A percentile compares a stretch with the other conserved stretches of the same genome.
These are phyloP conservation scores for Mariannaea elegans DNA, from an alignment of 2,329 filamentous ascomycete genomes.

Conservation along the genomic window DNA sequence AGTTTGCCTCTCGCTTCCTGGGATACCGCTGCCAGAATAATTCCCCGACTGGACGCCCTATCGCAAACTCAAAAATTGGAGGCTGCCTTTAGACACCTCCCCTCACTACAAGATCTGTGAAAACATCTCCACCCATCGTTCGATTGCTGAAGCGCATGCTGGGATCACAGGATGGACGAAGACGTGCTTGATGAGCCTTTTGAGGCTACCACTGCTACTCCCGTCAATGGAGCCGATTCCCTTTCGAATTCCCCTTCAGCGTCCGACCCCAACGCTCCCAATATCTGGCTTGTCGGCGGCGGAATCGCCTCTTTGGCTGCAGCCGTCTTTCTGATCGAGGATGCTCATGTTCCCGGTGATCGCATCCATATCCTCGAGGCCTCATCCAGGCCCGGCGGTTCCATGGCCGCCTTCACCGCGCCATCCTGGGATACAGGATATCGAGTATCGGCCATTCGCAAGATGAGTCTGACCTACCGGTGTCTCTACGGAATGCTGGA, in stretches of 20 bases:
- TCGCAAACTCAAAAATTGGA: background rate
- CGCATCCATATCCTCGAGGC: conserved; percentile 41
- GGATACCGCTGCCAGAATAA: conserved; percentile 18
- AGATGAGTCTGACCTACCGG: conserved; percentile 38
- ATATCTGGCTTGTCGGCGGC: conserved; percentile 41
- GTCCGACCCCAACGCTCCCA: conserved; percentile 12
- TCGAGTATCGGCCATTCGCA: conserved; percentile 38
- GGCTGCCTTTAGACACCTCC: background rate
- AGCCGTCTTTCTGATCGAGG: conserved; percentile 37
- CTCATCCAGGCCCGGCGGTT: conserved; percentile 34
- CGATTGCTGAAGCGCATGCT: conserved; percentile 2
- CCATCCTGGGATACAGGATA: conserved; percentile 39
- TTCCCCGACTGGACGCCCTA: conserved; percentile 7
- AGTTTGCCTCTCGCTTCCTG: background rate
- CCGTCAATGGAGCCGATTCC: conserved; percentile 21
- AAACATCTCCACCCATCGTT: background rate
- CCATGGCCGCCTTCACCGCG: conserved; percentile 33
- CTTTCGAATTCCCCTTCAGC: background rate
- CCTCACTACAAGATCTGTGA: too few species aligned
- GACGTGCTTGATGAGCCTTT: conserved; percentile 5
- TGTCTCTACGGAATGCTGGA: conserved; percentile 40
- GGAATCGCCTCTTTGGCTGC: conserved; percentile 39
- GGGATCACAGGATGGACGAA: conserved; percentile 16
- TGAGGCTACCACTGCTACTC: conserved; percentile 18
- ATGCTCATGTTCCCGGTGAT: conserved; percentile 35